Base-by-base conservation (phyloP, 371 early-diverging fungal genomes). In the Coemansia sp. region DNA sequence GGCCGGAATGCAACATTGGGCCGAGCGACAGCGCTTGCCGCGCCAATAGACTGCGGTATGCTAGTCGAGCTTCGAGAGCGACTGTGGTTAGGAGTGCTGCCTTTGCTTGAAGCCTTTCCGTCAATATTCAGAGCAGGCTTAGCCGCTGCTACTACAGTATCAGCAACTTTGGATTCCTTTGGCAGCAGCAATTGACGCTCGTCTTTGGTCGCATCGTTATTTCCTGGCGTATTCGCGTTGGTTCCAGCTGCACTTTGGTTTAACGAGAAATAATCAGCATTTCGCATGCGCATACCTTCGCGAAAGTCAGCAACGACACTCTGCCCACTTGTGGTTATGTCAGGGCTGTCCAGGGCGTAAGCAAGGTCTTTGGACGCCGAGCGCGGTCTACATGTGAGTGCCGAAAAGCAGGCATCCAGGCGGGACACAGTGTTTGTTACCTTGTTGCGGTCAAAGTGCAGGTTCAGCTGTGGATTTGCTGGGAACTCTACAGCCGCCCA, bases 401-500 rank as follows among this genome's bases (percentile, higher is more conserved):
- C 77, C 5, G 77, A 67, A 12, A 77, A n/a, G 55, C 72, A 77
- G 0, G 65, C 16, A 20, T 72, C 69, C 9, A 77, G 59, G 47
- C 61, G 42, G 7, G 69, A 65, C 20, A 9, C n/a, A n/a, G 20
- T 30, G 11, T 30, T 42, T 26, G 63, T 30, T 18, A 26, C 16
- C 37, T 18, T 25, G 14, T 25, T 23, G 18, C 20, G 44, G n/a
- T 59, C 44, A 3, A 25, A 3, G 20, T 3, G 25, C 16, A 67
- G 64, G 44, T 53, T 67, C 20, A 67, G 65, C 44, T 48, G 26
- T n/a, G 62, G 60, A 52, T 65, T 72, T 12, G 40, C 57, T 0
- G 77, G 77, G 21, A 77, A 72, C 65, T 77, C 72, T 5, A 48
- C 53, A 14, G 65, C 72, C 1, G 73, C 77, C 77, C 77, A 77